Evolutionary conservation across 2,329 filamentous ascomycete species (phyloP), one percentile per base, ranked within the genome.

Genomic region (Epichloe elymi): DNA sequence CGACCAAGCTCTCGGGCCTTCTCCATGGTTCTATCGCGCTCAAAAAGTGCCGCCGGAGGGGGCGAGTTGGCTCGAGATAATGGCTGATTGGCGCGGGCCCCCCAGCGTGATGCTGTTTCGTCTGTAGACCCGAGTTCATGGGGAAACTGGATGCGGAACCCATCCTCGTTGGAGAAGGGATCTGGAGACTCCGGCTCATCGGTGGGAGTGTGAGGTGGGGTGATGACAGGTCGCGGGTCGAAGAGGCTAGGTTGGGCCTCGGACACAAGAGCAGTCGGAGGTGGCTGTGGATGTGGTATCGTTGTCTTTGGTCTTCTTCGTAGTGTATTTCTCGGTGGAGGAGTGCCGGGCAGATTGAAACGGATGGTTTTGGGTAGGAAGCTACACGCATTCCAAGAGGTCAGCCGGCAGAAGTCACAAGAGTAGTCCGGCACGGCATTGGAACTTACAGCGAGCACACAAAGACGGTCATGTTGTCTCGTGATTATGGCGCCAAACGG

Each of bases 331-430:
- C 62, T 63, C 55, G 63, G 70, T 52, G 67, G 69, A 48, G 72
- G 71, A 35, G 73, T 74, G 39, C 75, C 74, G 11, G 80, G 79
- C 51, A 86, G 74, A 59, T 83, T 83, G 67, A 97, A 97, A 67
- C 95, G 83, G 61, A 95, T 76, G 40, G 91, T 97, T 66, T 95
- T 90, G 36, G 91, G 91, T 37, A 96, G 79, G 65, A 95, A 95
- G 52, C 90, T 95, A 36, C 4, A 19, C 7, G 3, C 3, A 38
- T 35, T n/a, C n/a, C 33, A 23, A 14, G 26, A 6, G 42, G 42
- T 45, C 43, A 48, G 43, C 17, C 17, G 5, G 33, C 36, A 20
- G 6, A 40, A 23, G 23, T 41, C 17, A 14, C 8, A 6, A 6
- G 7, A n/a, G 10, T 15, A 10, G 20, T 35, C 11, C 14, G 19